phyloP scores from a whole-genome alignment of 164 flowering plant species.

The Magnolia kwangsiensis region DNA sequence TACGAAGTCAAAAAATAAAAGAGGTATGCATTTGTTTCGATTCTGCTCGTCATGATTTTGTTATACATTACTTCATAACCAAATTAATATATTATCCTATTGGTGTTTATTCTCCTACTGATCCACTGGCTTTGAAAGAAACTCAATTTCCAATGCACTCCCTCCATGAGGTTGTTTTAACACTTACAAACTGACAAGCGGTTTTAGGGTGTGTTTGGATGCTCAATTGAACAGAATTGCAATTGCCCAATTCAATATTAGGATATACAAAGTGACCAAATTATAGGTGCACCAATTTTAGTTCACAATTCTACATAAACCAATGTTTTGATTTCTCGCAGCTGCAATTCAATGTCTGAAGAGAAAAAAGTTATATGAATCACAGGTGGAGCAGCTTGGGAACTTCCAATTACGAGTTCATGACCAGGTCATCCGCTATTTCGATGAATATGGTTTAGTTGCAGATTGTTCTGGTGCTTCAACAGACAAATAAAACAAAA shows the following conservation, averaged over 20 bases:
- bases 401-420: conserved; percentile 21
- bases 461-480: background rate
- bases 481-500: background rate
- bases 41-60: background rate
- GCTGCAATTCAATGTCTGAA: conserved; percentile 25
- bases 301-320: background rate
- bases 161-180: background rate
- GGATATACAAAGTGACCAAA: background rate
- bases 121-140: too few relatives aligned
- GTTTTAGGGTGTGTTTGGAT: background rate
- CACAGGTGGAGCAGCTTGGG: conserved; percentile 25
- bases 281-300: background rate
- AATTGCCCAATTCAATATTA: background rate
- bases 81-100: background rate
- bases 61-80: background rate
- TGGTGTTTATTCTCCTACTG: background rate
- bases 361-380: conserved; percentile 21
- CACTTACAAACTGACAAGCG: background rate
- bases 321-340: conserved; percentile 8
- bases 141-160: background rate
- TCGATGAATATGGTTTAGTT: background rate
- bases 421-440: conserved; percentile 22
- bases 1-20: conserved; percentile 23
- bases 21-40: conserved; percentile 1
- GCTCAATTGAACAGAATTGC: background rate